phyloP scores from a whole-genome alignment of 768 basidiomycete species.

The Trametes coccinea region DNA sequence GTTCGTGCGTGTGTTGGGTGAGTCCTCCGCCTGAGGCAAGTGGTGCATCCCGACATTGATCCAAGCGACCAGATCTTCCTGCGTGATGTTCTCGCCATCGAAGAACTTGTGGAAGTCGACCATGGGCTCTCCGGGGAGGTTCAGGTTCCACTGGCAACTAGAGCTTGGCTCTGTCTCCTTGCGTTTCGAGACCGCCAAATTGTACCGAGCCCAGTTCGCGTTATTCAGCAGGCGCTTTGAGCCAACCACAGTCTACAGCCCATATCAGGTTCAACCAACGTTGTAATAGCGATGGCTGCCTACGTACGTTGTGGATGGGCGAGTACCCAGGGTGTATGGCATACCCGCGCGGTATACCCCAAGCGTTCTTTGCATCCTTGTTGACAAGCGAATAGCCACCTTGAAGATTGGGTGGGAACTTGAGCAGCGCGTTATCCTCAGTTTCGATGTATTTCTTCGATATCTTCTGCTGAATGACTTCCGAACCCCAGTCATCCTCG shows the following conservation, averaged over 20 bases:
- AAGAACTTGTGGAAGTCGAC: constrained; percentile 66
- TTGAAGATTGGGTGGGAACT: constrained; percentile 55
- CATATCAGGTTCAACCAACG: background rate
- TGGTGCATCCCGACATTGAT: constrained; percentile 70
- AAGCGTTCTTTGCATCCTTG: constrained; percentile 49
- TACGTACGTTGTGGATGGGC: constrained; percentile 48
- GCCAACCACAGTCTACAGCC: constrained; percentile 52
- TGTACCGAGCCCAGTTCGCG: constrained; percentile 67
- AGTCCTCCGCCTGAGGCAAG: constrained; percentile 64
- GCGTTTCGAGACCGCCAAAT: constrained; percentile 54
- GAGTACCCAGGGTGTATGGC: constrained; percentile 61
- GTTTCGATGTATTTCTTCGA: constrained; percentile 47
- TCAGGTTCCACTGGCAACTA: constrained; percentile 62
- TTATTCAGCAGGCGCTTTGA: constrained; percentile 62
- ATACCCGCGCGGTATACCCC: constrained; percentile 61
- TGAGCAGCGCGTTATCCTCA: constrained; percentile 53
- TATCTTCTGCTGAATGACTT: constrained; percentile 56
- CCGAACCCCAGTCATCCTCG: constrained; percentile 57
- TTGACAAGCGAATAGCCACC: constrained; percentile 61
- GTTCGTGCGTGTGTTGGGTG: constrained; percentile 60
- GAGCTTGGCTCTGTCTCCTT: constrained; percentile 64
- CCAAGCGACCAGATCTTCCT: constrained; percentile 68
- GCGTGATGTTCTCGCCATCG: constrained; percentile 61
- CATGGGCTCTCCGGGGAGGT: constrained; percentile 55
- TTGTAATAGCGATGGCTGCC: background rate